Evolutionary conservation across 208 protist genomes (phyloP), one percentile per base, ranked within the genome.

Genomic region (Leishmania major): DNA sequence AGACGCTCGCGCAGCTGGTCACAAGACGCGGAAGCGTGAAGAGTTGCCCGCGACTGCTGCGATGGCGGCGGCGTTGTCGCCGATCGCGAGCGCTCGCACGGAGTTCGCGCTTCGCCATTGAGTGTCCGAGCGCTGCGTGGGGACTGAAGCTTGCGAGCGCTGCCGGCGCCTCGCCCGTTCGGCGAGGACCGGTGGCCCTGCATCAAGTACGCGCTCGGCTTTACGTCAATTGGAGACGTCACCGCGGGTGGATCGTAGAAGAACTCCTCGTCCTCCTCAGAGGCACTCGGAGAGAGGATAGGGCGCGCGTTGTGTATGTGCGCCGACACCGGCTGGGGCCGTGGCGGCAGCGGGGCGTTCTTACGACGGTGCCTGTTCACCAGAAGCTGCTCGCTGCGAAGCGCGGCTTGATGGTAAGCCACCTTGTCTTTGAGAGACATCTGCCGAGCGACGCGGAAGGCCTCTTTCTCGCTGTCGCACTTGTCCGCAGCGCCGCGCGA

Each of bases 341-440:
- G 67, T 2, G 89, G 89, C 2, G 89, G 87, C 22, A 89, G 84
- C n/a, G 83, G 87, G 8, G 85, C 85, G 64, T 85, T 89, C 37
- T 84, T 85, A 60, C 87, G 87, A 15, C 91, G 88, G 74, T 91
- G 80, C 47, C 77, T 76, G 75, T 90, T 90, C 40, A 89, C 84
- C 35, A 91, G 77, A 62, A 87, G 51, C 67, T 94, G 88, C 80
- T 94, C 91, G n/a, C 80, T 74, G n/a, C 91, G 87, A 51, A 94
- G 83, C 43, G 79, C 86, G 1, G 81, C 85, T 76, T 94, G 89
- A 76, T 94, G 91, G 62, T 85, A 89, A 13, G 81, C 78, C 47
- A 92, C 84, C 71, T 87, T 87, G 35, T 94, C 85, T 69, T 87
- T 84, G 45, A 91, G 64, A 25, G 88, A 78, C 79, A 93, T 87